Evolutionary conservation across 108 stramenopile species (phyloP), one percentile per base, ranked within the genome.

Genomic region (Parietichytrium sp.): DNA sequence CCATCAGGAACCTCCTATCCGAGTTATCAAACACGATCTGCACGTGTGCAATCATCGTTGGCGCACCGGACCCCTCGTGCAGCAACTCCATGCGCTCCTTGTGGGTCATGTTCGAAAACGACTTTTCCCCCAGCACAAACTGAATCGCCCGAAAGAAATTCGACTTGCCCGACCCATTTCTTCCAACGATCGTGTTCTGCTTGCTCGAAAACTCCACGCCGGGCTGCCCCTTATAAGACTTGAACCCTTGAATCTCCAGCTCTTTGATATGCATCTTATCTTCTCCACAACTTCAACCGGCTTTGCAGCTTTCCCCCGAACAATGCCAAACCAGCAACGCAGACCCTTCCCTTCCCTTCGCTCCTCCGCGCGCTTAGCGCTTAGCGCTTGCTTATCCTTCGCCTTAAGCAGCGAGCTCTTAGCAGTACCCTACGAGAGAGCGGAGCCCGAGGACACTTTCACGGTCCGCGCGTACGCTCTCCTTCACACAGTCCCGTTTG

Each of bases 21-120:
- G 92, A 90, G 85, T 99, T 98, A 90, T 99, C 99, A 85, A 99
- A 98, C 38, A 98, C 95, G 48, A 99, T 89, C 89, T 98, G 97
- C 18, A 98, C 97, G 86, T 94, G 98, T 47, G 98, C 98, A 49
- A 86, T 92, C 81, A 96, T 94, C 7, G 89, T 20, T 20, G 93
- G 90, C 20, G 89, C 87, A 29, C 94, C 96, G 29, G 93, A 89
- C 51, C 96, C 94, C 86, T 95, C 96, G 82, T 96, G 96, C 42
- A 96, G 89, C 42, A 96, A 85, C 2, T 61, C 47, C 10, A 88
- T 88, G 27, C 89, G 83, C 38, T 90, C 89, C 52, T 90, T 87
- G 77, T 89, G 89, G 52, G 97, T 82, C 33, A 99, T 87, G 54
- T 85, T 93, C 54, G 88, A 88, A 87, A 97, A 98, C 54, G 93